These are phyloP conservation scores for Solanum aculeatissimum DNA, from an alignment of 305 asterid genomes.

Conservation along the genomic window DNA sequence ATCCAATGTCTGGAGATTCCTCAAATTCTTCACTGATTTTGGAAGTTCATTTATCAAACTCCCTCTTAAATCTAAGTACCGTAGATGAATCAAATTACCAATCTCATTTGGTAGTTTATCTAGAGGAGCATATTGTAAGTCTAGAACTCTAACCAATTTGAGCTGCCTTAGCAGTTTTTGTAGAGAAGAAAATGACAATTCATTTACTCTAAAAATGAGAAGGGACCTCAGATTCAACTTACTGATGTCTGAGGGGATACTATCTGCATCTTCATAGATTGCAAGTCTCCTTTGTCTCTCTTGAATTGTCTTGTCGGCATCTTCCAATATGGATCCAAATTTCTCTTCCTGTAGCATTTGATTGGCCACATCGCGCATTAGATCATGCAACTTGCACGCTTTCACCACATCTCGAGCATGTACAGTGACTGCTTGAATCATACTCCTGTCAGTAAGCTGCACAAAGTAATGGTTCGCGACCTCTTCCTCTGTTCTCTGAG, in stretches of 20 bases:
- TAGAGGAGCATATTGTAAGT: constrained; percentile 8
- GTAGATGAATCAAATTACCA: constrained; percentile 10
- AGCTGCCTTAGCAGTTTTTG: constrained; percentile 2
- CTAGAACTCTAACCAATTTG: constrained; percentile 14
- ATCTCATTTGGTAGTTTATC: constrained; percentile 13
- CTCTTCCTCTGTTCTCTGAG: constrained; percentile 15
- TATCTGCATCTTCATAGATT: constrained; percentile 1
- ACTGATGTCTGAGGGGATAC: constrained; percentile 1
- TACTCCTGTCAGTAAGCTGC: constrained; percentile 20
- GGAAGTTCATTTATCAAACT: constrained; percentile 11
- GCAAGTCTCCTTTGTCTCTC: constrained; percentile 6
- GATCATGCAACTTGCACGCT: constrained; percentile 16
- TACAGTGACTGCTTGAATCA: constrained; percentile 11
- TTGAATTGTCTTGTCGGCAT: background rate
- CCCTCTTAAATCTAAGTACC: constrained; percentile 8
- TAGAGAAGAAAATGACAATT: constrained; percentile 3
- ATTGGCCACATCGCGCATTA: constrained; percentile 18
- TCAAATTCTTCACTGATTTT: constrained; percentile 6
- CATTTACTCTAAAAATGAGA: constrained; percentile 10
- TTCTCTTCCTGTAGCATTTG: constrained; percentile 11
- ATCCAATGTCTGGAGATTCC: constrained; percentile 17
- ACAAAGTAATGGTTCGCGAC: constrained; percentile 15
- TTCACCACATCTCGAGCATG: constrained; percentile 12
- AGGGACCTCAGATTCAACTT: constrained; percentile 16
- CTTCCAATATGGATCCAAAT: constrained; percentile 9